These are phyloP conservation scores for Crithidia thermophila DNA, from an alignment of 208 protist species.

Conservation along the genomic window DNA sequence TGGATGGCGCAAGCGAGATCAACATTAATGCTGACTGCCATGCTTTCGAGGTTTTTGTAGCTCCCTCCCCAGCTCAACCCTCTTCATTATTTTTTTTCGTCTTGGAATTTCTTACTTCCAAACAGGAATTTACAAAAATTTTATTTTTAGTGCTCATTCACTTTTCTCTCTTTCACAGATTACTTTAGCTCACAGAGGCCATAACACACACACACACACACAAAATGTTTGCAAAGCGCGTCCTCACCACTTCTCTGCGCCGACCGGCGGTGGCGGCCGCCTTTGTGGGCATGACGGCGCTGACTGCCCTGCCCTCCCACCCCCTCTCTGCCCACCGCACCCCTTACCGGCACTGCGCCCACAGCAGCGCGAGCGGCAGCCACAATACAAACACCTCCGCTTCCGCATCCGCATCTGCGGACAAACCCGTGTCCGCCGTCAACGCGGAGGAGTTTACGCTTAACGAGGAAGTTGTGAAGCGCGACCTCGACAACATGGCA, in stretches of 20 bases:
- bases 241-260: background rate
- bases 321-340: background rate
- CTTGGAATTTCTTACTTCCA: no score
- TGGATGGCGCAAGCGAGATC: no score
- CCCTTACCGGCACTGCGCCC: background rate
- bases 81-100: no score
- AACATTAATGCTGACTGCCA: no score
- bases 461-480: conserved; percentile 80
- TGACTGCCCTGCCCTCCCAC: background rate
- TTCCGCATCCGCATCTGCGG: background rate
- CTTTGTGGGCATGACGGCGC: no score
- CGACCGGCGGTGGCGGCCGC: background rate
- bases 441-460: conserved; percentile 89
- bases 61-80: no score
- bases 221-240: conserved; percentile 9
- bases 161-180: no score
- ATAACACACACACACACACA: no score
- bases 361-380: background rate
- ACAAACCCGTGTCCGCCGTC: conserved; percentile 45
- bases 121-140: no score
- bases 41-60: no score
- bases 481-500: conserved; percentile 67
- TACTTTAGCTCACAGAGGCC: no score
- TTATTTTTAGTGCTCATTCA: no score
- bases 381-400: background rate